phyloP scores from a whole-genome alignment of 768 basidiomycete genomes.

The Amanita polypyramis region DNA sequence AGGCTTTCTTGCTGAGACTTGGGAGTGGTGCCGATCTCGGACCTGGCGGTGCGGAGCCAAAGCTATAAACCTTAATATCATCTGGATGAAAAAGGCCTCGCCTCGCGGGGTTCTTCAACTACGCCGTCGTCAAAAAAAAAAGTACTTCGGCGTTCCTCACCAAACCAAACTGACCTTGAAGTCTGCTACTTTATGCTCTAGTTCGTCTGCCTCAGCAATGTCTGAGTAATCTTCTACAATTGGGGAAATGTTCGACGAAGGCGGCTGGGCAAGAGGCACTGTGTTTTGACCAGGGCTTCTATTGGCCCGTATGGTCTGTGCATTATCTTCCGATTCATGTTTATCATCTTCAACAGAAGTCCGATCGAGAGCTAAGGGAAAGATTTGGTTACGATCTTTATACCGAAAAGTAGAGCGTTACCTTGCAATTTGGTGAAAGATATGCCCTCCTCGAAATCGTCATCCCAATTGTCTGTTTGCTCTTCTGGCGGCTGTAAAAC shows the following conservation, averaged over 20 bases:
- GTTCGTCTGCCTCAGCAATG: slow-evolving; percentile 70
- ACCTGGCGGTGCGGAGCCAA: slow-evolving; percentile 40
- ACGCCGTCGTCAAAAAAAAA: slow-evolving; percentile 1
- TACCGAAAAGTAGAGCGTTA: slow-evolving; percentile 9
- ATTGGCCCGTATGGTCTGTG: slow-evolving; percentile 68
- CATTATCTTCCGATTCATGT: slow-evolving; percentile 57
- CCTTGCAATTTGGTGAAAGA: slow-evolving; percentile 78
- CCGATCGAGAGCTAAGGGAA: slow-evolving; percentile 49
- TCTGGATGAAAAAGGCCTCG: slow-evolving; percentile 81
- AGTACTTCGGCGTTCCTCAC: background rate
- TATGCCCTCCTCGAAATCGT: slow-evolving; percentile 93
- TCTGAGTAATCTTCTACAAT: slow-evolving; percentile 92
- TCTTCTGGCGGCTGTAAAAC: slow-evolving; percentile 68
- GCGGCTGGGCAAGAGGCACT: slow-evolving; percentile 48
- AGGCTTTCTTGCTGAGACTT: slow-evolving; percentile 37
- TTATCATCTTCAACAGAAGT: slow-evolving; percentile 38
- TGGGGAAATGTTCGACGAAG: slow-evolving; percentile 49
- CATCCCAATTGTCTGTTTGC: slow-evolving; percentile 95
- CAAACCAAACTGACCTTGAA: slow-evolving; percentile 49
- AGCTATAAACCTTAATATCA: slow-evolving; percentile 71
- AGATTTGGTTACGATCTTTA: background rate
- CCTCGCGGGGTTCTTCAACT: slow-evolving; percentile 65
- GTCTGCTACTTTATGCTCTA: slow-evolving; percentile 74
- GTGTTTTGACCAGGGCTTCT: slow-evolving; percentile 53
- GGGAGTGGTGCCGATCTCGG: slow-evolving; percentile 65